Evolutionary conservation across 495 filamentous ascomycete species (phyloP).

Genomic region (Neurospora discreta): DNA sequence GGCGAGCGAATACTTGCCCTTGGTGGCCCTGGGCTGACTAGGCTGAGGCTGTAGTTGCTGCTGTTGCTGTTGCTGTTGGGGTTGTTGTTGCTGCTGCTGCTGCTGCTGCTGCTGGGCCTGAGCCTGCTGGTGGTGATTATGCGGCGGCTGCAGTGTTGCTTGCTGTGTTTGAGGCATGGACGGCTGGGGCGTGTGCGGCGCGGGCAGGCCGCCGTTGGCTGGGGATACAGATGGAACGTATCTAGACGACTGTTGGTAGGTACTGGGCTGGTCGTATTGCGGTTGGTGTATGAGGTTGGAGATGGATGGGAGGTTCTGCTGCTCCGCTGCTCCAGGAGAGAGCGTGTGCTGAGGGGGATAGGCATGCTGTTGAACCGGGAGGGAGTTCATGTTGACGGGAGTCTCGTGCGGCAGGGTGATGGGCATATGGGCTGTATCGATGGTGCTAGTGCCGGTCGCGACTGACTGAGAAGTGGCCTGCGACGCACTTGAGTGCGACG

Average conservation of each 20-base stretch:
- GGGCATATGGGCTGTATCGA: background rate
- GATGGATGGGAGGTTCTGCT: conserved; percentile 55
- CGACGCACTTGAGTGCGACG: conserved; percentile 17
- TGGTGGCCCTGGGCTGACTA: conserved; percentile 54
- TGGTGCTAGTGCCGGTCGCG: background rate
- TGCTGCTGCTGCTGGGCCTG: conserved; percentile 10
- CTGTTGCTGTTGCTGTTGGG: conserved; percentile 11
- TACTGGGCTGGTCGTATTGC: conserved; percentile 37
- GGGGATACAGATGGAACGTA: conserved; percentile 7
- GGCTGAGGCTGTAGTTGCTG: conserved; percentile 12
- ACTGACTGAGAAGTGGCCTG: conserved; percentile 9
- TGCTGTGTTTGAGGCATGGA: conserved; percentile 2
- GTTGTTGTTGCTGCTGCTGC: conserved; percentile 8
- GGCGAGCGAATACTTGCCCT: conserved; percentile 90
- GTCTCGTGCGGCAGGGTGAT: background rate
- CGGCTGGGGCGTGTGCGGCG: conserved; percentile 2
- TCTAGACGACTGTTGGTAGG: conserved; percentile 14
- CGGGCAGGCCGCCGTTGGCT: conserved; percentile 17
- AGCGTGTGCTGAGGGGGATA: conserved; percentile 15
- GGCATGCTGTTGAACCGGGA: conserved; percentile 24
- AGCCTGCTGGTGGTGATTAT: conserved; percentile 14
- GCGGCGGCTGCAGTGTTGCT: conserved; percentile 11
- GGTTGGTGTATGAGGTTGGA: conserved; percentile 60
- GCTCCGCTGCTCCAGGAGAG: conserved; percentile 26
- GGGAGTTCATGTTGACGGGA: conserved; percentile 23